These are phyloP conservation scores for Colletotrichum lentis DNA, from an alignment of 2,329 filamentous ascomycete species.

Conservation along the genomic window DNA sequence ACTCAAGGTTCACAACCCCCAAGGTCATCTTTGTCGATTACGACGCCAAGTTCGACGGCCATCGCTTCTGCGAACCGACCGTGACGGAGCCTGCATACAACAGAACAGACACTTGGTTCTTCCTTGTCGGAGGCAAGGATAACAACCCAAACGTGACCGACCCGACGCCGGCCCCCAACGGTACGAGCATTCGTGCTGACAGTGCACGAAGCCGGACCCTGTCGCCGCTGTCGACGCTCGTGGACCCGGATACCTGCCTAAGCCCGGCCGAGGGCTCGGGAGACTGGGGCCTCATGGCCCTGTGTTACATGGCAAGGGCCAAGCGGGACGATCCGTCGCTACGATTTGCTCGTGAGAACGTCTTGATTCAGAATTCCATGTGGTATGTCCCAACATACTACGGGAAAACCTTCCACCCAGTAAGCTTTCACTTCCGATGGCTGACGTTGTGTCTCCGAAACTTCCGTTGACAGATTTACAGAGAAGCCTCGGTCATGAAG, in stretches of 20 bases:
- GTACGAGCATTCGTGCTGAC: constrained; percentile 29
- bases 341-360: constrained; percentile 42
- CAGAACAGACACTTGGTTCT: constrained; percentile 57
- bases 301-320: constrained; percentile 56
- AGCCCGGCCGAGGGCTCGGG: constrained; percentile 47
- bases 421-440: constrained; percentile 39
- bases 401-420: constrained; percentile 57
- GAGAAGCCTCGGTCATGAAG: constrained; percentile 38
- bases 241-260: constrained; percentile 51
- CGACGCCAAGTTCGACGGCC: constrained; percentile 54
- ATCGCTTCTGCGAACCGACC: constrained; percentile 54
- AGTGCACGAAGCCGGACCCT: constrained; percentile 39
- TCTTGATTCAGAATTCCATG: constrained; percentile 49
- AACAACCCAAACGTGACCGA: constrained; percentile 42
- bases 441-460: neutral
- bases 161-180: constrained; percentile 37
- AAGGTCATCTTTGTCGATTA: constrained; percentile 57
- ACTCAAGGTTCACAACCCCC: constrained; percentile 48
- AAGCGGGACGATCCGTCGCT: constrained; percentile 49
- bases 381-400: constrained; percentile 59
- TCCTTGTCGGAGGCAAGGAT: constrained; percentile 56
- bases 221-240: constrained; percentile 45
- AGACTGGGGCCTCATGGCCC: constrained; percentile 54
- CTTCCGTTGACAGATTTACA: constrained; percentile 26
- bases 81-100: constrained; percentile 55